Base-by-base conservation (phyloP, 306 rosid genomes). In the Geum urbanum region DNA sequence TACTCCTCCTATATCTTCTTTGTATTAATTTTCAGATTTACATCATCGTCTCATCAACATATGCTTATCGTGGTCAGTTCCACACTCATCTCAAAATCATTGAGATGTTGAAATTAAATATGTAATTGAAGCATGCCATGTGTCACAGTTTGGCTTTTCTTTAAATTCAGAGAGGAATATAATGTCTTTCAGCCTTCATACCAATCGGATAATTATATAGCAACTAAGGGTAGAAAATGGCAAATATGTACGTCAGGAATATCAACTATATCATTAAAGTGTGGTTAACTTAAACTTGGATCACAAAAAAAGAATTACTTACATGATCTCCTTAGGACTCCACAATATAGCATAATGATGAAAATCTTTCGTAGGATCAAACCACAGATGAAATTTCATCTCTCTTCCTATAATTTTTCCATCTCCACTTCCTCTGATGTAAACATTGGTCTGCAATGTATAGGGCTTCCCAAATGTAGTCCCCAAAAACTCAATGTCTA, bases 401-500 rank as follows among this genome's bases (percentile, higher is more conserved):
- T 94, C 99, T 80, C 99, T 87, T 60, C 99, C 99, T 46, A 91
- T 82, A 46, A 91, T 84, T 71, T 54, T 87, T 6, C 89, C 96
- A 77, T 94, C 99, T 4, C 99, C 99, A 77, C 91, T 91, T 50
- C 99, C 99, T 83, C 96, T 89, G 59, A 94, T 86, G 62, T 94
- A 94, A 19, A 94, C 92, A 83, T 94, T 94, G 22, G 99, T 94
- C 52, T 94, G 99, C 53, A 94, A 79, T 11, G 97, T 94, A 24
- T 94, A 94, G 8, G 99, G 97, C 79, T 91, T 94, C 44, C 95
- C 99, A 74, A 94, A 88, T 74, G 99, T 94, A 7, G 99, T 94
- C 63, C 99, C 99, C 19, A 94, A 81, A 78, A 94, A 94, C 67
- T 94, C 99, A 44, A 94, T 91, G 83, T 94, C 99, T 48, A 94